Evolutionary conservation across 495 filamentous ascomycete genomes (phyloP), one percentile per base, ranked within the genome.

Genomic region (Penicillium goetzii): DNA sequence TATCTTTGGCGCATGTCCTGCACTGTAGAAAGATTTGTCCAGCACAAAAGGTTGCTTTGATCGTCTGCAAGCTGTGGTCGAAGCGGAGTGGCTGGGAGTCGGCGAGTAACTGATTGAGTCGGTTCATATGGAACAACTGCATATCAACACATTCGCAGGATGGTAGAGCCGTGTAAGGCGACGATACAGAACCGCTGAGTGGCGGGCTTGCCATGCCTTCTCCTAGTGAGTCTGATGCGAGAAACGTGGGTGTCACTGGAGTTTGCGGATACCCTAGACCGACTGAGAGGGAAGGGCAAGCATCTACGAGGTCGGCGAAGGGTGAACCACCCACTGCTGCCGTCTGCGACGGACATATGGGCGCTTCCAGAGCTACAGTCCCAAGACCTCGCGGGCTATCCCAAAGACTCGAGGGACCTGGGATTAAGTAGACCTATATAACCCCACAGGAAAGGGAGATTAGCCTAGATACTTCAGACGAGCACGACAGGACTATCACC

Each of bases 1-100:
- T 70, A 23, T 76, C 78, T 54, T 80, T 81, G 45, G 64, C 66
- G 25, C 79, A 80, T 55, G 64, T 65, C 0, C 58, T 60, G 55
- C 79, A 80, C 43, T 75, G 73, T 19, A 81, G 45, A 62, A 80
- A 80, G 15, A 70, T 59, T 15, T 68, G 77, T 36, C 74, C 78
- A 33, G 72, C 67, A 4, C 68, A 65, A 26, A 80, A 70, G 3
- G 77, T 73, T 5, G 70, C 60, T 56, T 72, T 72, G 56, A 80
- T 74, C 7, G 65, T 59, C 56, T 79, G 76, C 28, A 81, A 69
- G 50, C 72, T 74, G 28, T 76, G 74, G 32, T 81, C 79, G 41
- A 80, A 75, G 19, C 75, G 73, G 11, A 73, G 65, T 12, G 72
- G 68, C 36, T 69, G 50, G 3, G 74, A 56, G 30, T 75, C 75